Evolutionary conservation across 495 filamentous ascomycete species (phyloP).

Genomic region (Daldinia vernicosa): DNA sequence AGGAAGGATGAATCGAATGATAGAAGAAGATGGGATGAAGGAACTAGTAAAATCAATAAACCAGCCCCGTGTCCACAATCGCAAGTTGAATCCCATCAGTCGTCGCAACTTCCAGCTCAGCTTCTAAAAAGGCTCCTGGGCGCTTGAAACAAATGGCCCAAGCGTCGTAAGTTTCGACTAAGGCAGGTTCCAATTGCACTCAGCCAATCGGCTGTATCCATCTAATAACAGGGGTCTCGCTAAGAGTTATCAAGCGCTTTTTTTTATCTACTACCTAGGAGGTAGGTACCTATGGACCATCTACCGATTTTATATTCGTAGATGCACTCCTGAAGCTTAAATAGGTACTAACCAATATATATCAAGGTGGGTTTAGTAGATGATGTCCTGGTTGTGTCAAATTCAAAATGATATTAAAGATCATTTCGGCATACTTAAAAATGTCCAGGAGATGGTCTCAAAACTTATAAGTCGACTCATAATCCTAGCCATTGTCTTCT

Average conservation of each 20-base stretch:
- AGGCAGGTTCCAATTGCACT: constrained; percentile 24
- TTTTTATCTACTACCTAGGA: not conserved
- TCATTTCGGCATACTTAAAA: not conserved
- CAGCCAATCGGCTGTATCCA: constrained; percentile 32
- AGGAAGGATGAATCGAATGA: constrained; percentile 8
- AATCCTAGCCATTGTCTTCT: not conserved
- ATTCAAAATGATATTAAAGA: not conserved
- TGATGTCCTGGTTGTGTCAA: no score
- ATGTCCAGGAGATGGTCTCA: not conserved
- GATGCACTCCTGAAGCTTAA: not conserved
- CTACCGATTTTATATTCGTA: not conserved
- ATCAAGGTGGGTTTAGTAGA: no score
- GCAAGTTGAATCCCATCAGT: not conserved
- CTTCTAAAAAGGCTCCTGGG: constrained; percentile 15
- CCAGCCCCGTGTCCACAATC: constrained; percentile 19
- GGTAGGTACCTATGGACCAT: no score
- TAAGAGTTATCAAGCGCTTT: not conserved
- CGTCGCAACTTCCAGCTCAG: constrained; percentile 21
- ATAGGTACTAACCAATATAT: not conserved
- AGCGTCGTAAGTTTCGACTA: constrained; percentile 41
- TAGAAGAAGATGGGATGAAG: not conserved
- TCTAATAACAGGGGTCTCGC: not conserved
- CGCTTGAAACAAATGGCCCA: constrained; percentile 45
- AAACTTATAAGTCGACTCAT: not conserved
- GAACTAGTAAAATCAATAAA: not conserved